Conservation (phyloP, 2,329 filamentous ascomycete species). For the Fusarium redolens region DNA sequence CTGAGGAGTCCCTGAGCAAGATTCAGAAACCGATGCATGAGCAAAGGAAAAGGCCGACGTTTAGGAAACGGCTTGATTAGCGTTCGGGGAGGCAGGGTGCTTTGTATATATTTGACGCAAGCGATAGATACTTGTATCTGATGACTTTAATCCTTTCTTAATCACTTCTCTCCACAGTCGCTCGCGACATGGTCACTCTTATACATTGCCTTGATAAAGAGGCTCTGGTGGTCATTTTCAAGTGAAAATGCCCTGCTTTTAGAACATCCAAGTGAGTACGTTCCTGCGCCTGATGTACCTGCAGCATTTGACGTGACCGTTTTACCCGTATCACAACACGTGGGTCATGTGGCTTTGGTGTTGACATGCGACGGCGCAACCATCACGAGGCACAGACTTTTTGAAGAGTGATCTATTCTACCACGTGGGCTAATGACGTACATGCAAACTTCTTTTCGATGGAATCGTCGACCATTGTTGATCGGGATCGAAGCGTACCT, state of each 20-base stretch:
- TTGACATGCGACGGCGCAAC: constrained; percentile 38
- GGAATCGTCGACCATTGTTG: constrained; percentile 19
- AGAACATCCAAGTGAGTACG: constrained; percentile 35
- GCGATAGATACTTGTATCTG: constrained; percentile 54
- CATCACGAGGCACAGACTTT: constrained; percentile 35
- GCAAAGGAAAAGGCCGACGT: constrained; percentile 54
- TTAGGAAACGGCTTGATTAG: constrained; percentile 56
- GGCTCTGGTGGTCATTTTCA: constrained; percentile 39
- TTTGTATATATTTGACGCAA: constrained; percentile 55
- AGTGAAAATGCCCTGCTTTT: constrained; percentile 39
- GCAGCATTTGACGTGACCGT: constrained; percentile 38
- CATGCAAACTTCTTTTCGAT: constrained; percentile 2
- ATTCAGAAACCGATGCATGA: constrained; percentile 61
- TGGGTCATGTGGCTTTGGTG: constrained; percentile 43
- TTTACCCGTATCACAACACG: constrained; percentile 39
- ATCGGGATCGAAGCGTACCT: constrained; percentile 26
- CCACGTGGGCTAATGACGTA: constrained; percentile 42
- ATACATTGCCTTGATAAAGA: constrained; percentile 10
- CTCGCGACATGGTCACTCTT: constrained; percentile 35
- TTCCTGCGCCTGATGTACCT: constrained; percentile 43
- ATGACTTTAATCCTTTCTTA: constrained; percentile 50
- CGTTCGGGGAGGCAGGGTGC: constrained; percentile 45
- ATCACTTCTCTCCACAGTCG: constrained; percentile 13
- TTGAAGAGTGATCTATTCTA: constrained; percentile 7
- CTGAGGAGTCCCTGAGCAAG: constrained; percentile 58